These are phyloP conservation scores for Clavaria fumosa DNA, from an alignment of 768 basidiomycete genomes.

Conservation along the genomic window DNA sequence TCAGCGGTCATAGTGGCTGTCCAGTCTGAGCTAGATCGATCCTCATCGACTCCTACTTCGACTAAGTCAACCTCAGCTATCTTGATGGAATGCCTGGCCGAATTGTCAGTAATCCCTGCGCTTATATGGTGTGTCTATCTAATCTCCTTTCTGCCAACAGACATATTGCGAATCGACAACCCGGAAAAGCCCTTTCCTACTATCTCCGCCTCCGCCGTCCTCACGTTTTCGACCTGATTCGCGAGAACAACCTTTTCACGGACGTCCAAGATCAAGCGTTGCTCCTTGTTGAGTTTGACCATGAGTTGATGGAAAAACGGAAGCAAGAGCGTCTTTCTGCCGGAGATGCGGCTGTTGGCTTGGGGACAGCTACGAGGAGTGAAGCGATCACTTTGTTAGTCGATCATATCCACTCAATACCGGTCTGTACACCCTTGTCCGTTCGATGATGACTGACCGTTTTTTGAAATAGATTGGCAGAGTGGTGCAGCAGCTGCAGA, in stretches of 20 bases:
- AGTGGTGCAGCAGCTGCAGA: slow-evolving; percentile 76
- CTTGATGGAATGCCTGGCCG: slow-evolving; percentile 90
- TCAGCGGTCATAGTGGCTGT: slow-evolving; percentile 81
- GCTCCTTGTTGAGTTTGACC: slow-evolving; percentile 87
- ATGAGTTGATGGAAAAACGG: slow-evolving; percentile 58
- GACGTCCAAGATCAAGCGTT: slow-evolving; percentile 90
- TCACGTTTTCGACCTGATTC: slow-evolving; percentile 88
- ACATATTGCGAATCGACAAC: slow-evolving; percentile 78
- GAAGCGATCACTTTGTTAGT: slow-evolving; percentile 79
- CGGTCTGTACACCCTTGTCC: slow-evolving; percentile 34
- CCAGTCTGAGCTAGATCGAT: slow-evolving; percentile 61
- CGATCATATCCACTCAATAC: slow-evolving; percentile 91
- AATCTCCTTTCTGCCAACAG: slow-evolving; percentile 22
- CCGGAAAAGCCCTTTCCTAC: slow-evolving; percentile 85
- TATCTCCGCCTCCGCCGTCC: slow-evolving; percentile 74
- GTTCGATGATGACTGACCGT: background rate
- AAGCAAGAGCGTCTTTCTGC: slow-evolving; percentile 27
- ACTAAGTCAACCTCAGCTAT: slow-evolving; percentile 34
- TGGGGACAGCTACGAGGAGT: slow-evolving; percentile 36
- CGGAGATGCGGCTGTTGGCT: slow-evolving; percentile 22
- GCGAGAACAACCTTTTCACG: slow-evolving; percentile 86
- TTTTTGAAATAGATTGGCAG: slow-evolving; percentile 47
- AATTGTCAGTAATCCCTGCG: slow-evolving; percentile 40
- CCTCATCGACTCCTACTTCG: slow-evolving; percentile 32
- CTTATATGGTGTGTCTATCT: background rate